Evolutionary conservation across 2,329 filamentous ascomycete genomes (phyloP), one percentile per base, ranked within the genome.

Genomic region (Tolypocladium endophyticum): DNA sequence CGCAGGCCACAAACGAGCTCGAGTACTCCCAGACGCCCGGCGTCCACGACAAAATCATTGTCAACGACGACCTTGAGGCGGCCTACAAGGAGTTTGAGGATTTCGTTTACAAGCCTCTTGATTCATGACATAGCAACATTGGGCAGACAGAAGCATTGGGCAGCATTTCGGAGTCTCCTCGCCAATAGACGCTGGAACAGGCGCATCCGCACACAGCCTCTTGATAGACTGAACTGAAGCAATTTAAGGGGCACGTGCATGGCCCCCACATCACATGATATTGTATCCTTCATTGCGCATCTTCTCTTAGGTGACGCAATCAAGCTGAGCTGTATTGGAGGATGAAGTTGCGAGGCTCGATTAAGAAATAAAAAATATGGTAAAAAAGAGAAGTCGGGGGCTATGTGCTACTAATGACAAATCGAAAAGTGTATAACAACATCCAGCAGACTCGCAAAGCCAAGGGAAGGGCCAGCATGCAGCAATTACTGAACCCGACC

Each of bases 1-100:
- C 77, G 16, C 89, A 91, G 73, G 90, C 90, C 3, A 80, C 82
- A 72, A 79, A 84, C 55, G 90, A 95, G 78, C 79, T 95, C 62
- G 88, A 87, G 63, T 94, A 83, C 69, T 79, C 87, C 41, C 81
- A 86, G 73, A 83, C 81, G 2, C 82, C 84, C 0, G 88, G 87
- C 23, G 83, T 72, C 0, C 72, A 74, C 60, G 72, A 76, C 66
- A 68, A 68, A 58, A 69, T 72, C 61, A 74, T 76, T 52, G 68
- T 76, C 62, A 76, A 76, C 61, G 71, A 74, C 61, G 69, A 81
- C 65, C 71, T 82, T 20, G 77, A 81, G 56, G 73, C 66, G 62
- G 81, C 82, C 0, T 84, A 81, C 72, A 74, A 75, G 68, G 74
- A 83, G 68, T 71, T 85, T 33, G 84, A 82, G 61, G 72, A 73